phyloP scores from a whole-genome alignment of 169 alveolate species.

The Babesia bigemina region DNA sequence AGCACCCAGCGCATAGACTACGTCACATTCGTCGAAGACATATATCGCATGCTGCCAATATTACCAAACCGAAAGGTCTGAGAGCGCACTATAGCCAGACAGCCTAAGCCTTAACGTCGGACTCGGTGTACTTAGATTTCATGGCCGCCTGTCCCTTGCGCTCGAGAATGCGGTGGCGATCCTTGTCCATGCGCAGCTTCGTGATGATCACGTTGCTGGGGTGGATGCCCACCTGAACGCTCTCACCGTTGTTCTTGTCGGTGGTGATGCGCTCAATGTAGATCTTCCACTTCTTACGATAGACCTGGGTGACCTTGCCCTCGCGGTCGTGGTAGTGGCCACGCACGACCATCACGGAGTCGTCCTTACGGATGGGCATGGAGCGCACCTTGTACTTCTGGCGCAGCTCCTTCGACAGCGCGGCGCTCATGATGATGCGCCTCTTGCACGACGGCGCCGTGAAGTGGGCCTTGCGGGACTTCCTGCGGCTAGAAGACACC shows the following conservation, averaged over 20 bases:
- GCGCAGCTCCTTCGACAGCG: conserved; percentile 94
- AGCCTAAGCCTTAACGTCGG: conserved; percentile 63
- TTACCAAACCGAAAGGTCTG: conserved; percentile 7
- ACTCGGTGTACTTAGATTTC: conserved; percentile 74
- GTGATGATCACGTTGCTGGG: conserved; percentile 97
- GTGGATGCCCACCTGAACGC: conserved; percentile 91
- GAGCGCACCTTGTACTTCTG: conserved; percentile 94
- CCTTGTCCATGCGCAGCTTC: conserved; percentile 91
- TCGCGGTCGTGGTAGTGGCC: conserved; percentile 96
- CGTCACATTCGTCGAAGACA: conserved; percentile 46
- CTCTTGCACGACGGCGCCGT: conserved; percentile 97
- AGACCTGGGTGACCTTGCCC: conserved; percentile 96
- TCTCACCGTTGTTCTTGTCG: conserved; percentile 92
- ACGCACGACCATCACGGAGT: conserved; percentile 95
- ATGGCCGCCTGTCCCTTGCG: conserved; percentile 86
- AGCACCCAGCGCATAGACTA: conserved; percentile 38
- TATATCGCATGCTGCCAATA: conserved; percentile 54
- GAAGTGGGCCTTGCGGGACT: conserved; percentile 97
- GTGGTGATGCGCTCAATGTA: conserved; percentile 95
- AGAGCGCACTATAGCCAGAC: background rate
- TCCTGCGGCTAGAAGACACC: conserved; percentile 89
- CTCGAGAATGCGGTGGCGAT: conserved; percentile 90
- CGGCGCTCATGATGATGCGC: conserved; percentile 96
- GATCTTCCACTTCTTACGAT: conserved; percentile 96
- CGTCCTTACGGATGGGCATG: conserved; percentile 98